These are phyloP conservation scores for Nemania serpens DNA, from an alignment of 2,329 filamentous ascomycete genomes.

Conservation along the genomic window DNA sequence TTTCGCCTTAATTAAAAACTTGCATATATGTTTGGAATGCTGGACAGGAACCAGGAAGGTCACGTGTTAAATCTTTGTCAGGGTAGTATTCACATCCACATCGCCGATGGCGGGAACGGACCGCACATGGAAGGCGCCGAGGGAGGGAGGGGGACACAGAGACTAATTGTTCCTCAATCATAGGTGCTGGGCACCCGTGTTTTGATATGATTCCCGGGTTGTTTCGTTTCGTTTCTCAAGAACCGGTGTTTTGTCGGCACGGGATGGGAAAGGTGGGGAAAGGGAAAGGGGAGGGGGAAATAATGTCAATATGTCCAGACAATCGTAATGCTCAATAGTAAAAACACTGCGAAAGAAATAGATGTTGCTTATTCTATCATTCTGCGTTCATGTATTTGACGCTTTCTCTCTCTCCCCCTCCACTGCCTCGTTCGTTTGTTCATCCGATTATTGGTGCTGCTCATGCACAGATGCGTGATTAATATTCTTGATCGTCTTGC, in stretches of 20 bases:
- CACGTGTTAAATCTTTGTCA: background rate
- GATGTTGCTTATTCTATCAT: no score
- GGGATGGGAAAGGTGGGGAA: background rate
- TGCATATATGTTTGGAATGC: slow-evolving; percentile 31
- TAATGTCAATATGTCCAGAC: slow-evolving; percentile 33
- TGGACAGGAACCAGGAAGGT: slow-evolving; percentile 26
- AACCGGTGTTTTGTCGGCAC: background rate
- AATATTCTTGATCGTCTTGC: no score
- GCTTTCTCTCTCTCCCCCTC: no score
- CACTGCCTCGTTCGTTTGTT: no score
- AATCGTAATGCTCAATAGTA: slow-evolving; percentile 40
- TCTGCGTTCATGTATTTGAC: no score
- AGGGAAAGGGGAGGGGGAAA: slow-evolving; percentile 5
- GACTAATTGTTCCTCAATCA: slow-evolving; percentile 9
- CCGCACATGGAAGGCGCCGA: slow-evolving; percentile 18
- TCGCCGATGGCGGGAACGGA: slow-evolving; percentile 1
- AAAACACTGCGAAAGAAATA: background rate
- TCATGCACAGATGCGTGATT: no score
- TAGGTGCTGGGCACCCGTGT: background rate
- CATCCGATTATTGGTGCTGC: no score
- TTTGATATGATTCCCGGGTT: background rate
- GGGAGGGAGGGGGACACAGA: slow-evolving; percentile 14
- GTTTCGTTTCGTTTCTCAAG: background rate
- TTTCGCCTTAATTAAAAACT: slow-evolving; percentile 21
- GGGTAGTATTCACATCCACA: slow-evolving; percentile 11